Evolutionary conservation across 495 filamentous ascomycete species (phyloP).

Genomic region (Podospora australis): DNA sequence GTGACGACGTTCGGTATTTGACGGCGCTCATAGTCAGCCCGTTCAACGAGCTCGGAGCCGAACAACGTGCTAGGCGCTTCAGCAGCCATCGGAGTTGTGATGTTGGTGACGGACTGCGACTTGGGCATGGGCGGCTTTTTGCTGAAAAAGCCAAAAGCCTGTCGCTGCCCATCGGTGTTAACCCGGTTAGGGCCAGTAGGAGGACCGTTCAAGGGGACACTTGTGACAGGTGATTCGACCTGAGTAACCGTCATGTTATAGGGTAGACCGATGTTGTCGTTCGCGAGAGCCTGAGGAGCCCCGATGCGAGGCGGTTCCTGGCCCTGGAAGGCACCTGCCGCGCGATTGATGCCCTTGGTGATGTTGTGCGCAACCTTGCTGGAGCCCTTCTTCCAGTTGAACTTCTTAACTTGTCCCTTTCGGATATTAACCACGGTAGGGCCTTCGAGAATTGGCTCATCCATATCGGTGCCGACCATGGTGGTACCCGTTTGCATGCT

Average conservation of each 20-base stretch:
- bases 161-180: slow-evolving; percentile 49
- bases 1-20: slow-evolving; percentile 86
- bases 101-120: slow-evolving; percentile 50
- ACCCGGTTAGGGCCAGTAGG: slow-evolving; percentile 19
- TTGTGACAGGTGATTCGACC: slow-evolving; percentile 38
- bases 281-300: slow-evolving; percentile 41
- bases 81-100: slow-evolving; percentile 40
- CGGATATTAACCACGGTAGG: slow-evolving; percentile 89
- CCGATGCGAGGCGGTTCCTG: slow-evolving; percentile 42
- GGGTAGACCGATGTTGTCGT: slow-evolving; percentile 53
- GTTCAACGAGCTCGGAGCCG: slow-evolving; percentile 79
- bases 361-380: slow-evolving; percentile 91
- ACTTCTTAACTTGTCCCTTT: slow-evolving; percentile 87
- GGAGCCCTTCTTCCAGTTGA: slow-evolving; percentile 97
- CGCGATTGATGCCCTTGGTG: slow-evolving; percentile 83
- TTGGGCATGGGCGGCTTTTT: slow-evolving; percentile 40
- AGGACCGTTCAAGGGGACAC: slow-evolving; percentile 10
- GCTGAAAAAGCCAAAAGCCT: slow-evolving; percentile 72
- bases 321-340: slow-evolving; percentile 53
- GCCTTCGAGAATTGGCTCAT: slow-evolving; percentile 63
- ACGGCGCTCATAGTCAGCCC: slow-evolving; percentile 83
- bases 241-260: slow-evolving; percentile 53
- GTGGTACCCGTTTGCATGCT: slow-evolving; percentile 32
- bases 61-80: slow-evolving; percentile 65
- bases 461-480: slow-evolving; percentile 57